A percentile compares a stretch with the other conserved stretches of the same genome.
Evolutionary conservation across 2,329 filamentous ascomycete species (phyloP).

Genomic region (Drechslera avenae): DNA sequence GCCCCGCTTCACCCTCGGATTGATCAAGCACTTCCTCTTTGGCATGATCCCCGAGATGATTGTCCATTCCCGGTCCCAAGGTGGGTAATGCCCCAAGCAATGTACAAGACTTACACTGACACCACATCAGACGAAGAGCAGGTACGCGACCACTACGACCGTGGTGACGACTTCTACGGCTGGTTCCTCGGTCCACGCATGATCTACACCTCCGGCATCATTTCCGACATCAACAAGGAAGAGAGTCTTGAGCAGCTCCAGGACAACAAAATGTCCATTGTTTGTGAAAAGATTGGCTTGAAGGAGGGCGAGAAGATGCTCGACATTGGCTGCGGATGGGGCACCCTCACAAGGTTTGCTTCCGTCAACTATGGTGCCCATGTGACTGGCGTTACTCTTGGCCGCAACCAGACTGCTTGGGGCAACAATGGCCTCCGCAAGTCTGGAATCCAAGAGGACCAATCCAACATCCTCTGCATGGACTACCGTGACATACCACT

Average conservation of each 20-base stretch:
- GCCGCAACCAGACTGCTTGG: slow-evolving; percentile 95
- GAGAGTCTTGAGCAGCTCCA: slow-evolving; percentile 93
- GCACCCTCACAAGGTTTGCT: slow-evolving; percentile 91
- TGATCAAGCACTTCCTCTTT: slow-evolving; percentile 88
- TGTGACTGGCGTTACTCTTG: slow-evolving; percentile 89
- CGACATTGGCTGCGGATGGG: slow-evolving; percentile 98
- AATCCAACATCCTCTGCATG: slow-evolving; percentile 92
- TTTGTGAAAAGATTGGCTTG: slow-evolving; percentile 93
- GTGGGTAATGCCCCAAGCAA: slow-evolving; percentile 50
- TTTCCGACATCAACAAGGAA: slow-evolving; percentile 84
- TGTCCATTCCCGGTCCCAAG: slow-evolving; percentile 89
- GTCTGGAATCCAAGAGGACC: slow-evolving; percentile 79
- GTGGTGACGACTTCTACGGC: slow-evolving; percentile 96
- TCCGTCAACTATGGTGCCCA: slow-evolving; percentile 87
- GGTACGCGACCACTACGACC: slow-evolving; percentile 96
- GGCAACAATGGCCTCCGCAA: slow-evolving; percentile 88
- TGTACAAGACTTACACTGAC: slow-evolving; percentile 7
- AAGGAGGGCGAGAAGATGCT: slow-evolving; percentile 81
- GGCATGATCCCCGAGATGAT: slow-evolving; percentile 89
- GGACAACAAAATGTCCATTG: slow-evolving; percentile 94
- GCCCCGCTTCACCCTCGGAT: slow-evolving; percentile 84
- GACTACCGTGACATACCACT: slow-evolving; percentile 95
- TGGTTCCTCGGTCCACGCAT: slow-evolving; percentile 99
- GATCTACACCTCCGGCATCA: slow-evolving; percentile 97
- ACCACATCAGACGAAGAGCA: slow-evolving; percentile 83